phyloP scores from a whole-genome alignment of 345 rosid species.

The Aethionema arabicum region DNA sequence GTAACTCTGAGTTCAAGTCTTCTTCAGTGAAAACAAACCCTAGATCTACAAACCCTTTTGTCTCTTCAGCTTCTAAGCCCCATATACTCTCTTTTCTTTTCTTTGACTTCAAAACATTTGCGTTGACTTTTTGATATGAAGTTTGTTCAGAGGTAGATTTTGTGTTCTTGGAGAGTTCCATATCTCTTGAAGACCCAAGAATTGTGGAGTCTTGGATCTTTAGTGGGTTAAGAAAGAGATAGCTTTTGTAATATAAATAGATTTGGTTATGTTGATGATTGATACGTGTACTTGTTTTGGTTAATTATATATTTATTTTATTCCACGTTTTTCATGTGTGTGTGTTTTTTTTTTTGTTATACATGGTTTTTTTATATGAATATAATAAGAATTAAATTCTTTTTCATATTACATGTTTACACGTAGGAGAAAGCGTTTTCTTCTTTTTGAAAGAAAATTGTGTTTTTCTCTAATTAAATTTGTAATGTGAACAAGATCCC shows the following conservation, averaged over 20 bases:
- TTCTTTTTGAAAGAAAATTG: too few species aligned
- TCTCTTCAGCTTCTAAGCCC: constrained; percentile 73
- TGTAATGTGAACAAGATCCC: too few species aligned
- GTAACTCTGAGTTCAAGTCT: constrained; percentile 66
- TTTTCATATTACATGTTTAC: constrained; percentile 20
- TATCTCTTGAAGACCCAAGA: constrained; percentile 49
- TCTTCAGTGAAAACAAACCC: constrained; percentile 86
- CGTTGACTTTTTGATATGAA: constrained; percentile 34
- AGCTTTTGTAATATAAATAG: constrained; percentile 8
- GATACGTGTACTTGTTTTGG: neutral
- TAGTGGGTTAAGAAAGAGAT: neutral
- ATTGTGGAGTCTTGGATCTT: constrained; percentile 21
- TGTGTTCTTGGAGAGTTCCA: constrained; percentile 42
- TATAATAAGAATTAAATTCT: neutral
- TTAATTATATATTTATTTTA: neutral
- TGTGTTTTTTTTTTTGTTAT: neutral
- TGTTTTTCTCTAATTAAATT: too few species aligned
- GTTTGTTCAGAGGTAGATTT: constrained; percentile 19
- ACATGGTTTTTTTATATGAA: neutral
- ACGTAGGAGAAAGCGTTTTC: constrained; percentile 9
- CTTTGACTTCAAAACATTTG: constrained; percentile 42
- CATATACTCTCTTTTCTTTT: constrained; percentile 54
- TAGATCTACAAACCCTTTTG: constrained; percentile 84
- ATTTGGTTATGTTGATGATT: constrained; percentile 23
- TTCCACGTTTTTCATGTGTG: constrained; percentile 29